Conservation (phyloP, 306 rosid genomes). For the Casuarina equisetifolia region DNA sequence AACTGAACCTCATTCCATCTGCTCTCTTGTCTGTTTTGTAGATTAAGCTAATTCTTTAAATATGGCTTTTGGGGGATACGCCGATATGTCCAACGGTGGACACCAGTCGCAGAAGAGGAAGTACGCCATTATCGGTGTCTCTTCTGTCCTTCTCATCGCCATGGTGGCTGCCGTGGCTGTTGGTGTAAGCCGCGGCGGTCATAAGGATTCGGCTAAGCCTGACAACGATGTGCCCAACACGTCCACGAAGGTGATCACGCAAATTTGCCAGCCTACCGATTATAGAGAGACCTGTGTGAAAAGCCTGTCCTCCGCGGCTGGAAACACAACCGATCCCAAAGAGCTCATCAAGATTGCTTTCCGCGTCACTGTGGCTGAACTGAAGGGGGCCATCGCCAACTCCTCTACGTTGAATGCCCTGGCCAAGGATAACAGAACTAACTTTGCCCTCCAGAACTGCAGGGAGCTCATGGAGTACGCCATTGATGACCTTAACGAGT, state of each 20-base stretch:
- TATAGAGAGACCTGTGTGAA: constrained; percentile 53
- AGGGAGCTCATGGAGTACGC: constrained; percentile 57
- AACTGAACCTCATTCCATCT: not conserved
- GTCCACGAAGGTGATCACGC: constrained; percentile 31
- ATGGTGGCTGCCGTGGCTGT: constrained; percentile 59
- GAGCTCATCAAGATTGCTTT: constrained; percentile 49
- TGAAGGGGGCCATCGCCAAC: constrained; percentile 32
- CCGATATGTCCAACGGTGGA: constrained; percentile 7
- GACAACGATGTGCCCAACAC: not conserved
- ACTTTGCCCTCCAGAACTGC: constrained; percentile 56
- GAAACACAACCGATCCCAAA: constrained; percentile 36
- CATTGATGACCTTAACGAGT: constrained; percentile 41
- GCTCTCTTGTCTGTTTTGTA: not conserved
- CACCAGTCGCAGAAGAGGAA: constrained; percentile 37
- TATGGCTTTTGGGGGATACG: constrained; percentile 34
- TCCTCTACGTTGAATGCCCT: constrained; percentile 33
- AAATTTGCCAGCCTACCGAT: constrained; percentile 57
- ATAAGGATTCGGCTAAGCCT: not conserved
- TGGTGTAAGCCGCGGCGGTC: constrained; percentile 24
- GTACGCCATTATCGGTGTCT: constrained; percentile 38
- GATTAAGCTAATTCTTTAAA: not conserved
- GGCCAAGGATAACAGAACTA: constrained; percentile 47
- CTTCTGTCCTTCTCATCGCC: constrained; percentile 45
- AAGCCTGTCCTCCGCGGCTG: constrained; percentile 16
- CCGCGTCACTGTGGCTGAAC: constrained; percentile 23